A percentile compares a stretch with the other conserved stretches of the same genome.
These are phyloP conservation scores for Lithohypha guttulata DNA, from an alignment of 2,329 filamentous ascomycete species.

Conservation along the genomic window DNA sequence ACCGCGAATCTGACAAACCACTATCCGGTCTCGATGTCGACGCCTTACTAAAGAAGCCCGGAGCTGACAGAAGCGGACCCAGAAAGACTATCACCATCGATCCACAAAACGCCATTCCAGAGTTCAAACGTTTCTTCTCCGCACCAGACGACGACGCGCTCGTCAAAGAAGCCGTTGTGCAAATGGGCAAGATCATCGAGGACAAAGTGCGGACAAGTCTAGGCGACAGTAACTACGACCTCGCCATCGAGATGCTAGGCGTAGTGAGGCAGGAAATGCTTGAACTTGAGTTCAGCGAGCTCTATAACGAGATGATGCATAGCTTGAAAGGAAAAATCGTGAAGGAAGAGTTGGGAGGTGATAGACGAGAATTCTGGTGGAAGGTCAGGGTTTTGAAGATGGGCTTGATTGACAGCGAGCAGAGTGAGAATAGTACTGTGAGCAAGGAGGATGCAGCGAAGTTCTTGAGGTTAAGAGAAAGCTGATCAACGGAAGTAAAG, in stretches of 20 bases:
- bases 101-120: conserved; percentile 68
- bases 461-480: conserved; percentile 18
- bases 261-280: conserved; percentile 69
- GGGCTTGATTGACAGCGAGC: conserved; percentile 58
- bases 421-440: conserved; percentile 55
- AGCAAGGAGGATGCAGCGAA: conserved; percentile 60
- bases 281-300: conserved; percentile 59
- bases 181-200: conserved; percentile 63
- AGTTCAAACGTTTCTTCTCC: conserved; percentile 72
- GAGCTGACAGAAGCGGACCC: conserved; percentile 29
- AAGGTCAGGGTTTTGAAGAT: conserved; percentile 55
- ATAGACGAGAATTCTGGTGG: conserved; percentile 76
- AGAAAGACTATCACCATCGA: conserved; percentile 43
- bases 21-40: conserved; percentile 84
- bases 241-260: conserved; percentile 63
- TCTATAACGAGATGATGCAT: conserved; percentile 66
- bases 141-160: conserved; percentile 48
- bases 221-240: conserved; percentile 62
- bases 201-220: conserved; percentile 60
- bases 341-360: conserved; percentile 59
- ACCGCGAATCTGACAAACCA: conserved; percentile 57
- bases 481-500: no score
- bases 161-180: conserved; percentile 57
- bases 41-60: conserved; percentile 55
- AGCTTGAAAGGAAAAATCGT: conserved; percentile 63